phyloP scores from a whole-genome alignment of 2,329 filamentous ascomycete genomes.

The Fusarium buxicola region DNA sequence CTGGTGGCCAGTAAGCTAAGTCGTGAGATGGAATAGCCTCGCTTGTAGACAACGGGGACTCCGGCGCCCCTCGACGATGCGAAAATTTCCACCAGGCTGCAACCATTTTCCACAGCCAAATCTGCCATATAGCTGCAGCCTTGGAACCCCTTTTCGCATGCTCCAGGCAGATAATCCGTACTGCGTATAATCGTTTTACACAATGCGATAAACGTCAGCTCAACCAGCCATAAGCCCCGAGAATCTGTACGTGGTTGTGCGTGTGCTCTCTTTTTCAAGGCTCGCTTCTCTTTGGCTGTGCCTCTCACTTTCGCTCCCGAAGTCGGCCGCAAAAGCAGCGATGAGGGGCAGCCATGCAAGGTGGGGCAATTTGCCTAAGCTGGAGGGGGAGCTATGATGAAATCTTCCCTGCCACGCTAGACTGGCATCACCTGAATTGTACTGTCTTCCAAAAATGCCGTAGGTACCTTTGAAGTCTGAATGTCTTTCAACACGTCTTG shows the following conservation, averaged over 20 bases:
- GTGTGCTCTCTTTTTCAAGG: conserved; percentile 1
- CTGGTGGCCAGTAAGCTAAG: conserved; percentile 38
- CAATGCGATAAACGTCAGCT: conserved; percentile 34
- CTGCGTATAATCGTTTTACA: conserved; percentile 31
- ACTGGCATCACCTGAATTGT: conserved; percentile 23
- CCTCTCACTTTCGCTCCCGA: conserved; percentile 30
- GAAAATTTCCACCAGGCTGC: conserved; percentile 39
- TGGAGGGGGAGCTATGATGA: conserved; percentile 47
- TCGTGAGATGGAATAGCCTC: conserved; percentile 34
- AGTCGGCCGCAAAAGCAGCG: conserved; percentile 63
- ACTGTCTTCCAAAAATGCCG: neutral
- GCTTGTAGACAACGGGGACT: conserved; percentile 31
- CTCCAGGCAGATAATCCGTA: conserved; percentile 16
- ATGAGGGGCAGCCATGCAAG: conserved; percentile 66
- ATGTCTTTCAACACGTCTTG: neutral
- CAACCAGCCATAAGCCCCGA: conserved; percentile 14
- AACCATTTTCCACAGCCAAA: conserved; percentile 19
- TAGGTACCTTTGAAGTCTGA: neutral
- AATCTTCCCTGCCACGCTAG: conserved; percentile 42
- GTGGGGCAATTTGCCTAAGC: conserved; percentile 62
- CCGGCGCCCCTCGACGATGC: conserved; percentile 32
- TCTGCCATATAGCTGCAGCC: conserved; percentile 32
- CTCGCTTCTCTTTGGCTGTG: neutral
- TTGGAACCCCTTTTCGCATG: conserved; percentile 10
- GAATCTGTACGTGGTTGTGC: conserved; percentile 5